Conservation (phyloP, 129 eudicot genomes). For the Solidago caesia region DNA sequence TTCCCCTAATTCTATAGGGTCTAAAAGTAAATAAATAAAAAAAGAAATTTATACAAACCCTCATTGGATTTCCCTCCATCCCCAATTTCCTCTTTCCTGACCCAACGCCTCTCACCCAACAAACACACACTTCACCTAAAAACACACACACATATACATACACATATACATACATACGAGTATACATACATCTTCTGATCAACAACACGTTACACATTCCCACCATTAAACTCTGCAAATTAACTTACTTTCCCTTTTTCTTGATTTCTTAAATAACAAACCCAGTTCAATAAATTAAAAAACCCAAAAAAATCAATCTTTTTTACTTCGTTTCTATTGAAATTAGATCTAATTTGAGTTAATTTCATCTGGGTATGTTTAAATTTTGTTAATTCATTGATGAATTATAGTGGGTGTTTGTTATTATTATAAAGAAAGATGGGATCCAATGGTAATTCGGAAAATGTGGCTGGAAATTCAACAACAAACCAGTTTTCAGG, state of each 20-base stretch:
- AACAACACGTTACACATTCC: constrained; percentile 29
- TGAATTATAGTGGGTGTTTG: constrained; percentile 29
- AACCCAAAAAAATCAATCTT: not conserved
- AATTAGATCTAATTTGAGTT: constrained; percentile 29
- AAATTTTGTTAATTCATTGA: constrained; percentile 1
- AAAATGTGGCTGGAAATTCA: constrained; percentile 41
- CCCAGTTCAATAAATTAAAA: not conserved
- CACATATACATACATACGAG: too few species aligned
- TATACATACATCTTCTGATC: constrained; percentile 27
- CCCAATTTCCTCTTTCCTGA: constrained; percentile 32
- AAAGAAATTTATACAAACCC: constrained; percentile 41
- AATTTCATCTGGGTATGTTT: constrained; percentile 38
- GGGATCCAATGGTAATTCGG: constrained; percentile 46
- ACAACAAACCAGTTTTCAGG: constrained; percentile 44
- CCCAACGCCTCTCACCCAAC: constrained; percentile 35
- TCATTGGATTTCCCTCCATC: constrained; percentile 51
- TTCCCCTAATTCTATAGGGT: too few species aligned
- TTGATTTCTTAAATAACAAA: not conserved
- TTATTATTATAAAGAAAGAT: constrained; percentile 29
- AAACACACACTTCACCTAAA: not conserved
- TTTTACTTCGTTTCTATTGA: not conserved
- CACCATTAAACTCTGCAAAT: constrained; percentile 25
- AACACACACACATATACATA: too few species aligned
- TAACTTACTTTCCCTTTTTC: constrained; percentile 18
- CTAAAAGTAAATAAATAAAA: not conserved